Evolutionary conservation across 495 filamentous ascomycete genomes (phyloP).

Genomic region (Evansstolkia leycettana): DNA sequence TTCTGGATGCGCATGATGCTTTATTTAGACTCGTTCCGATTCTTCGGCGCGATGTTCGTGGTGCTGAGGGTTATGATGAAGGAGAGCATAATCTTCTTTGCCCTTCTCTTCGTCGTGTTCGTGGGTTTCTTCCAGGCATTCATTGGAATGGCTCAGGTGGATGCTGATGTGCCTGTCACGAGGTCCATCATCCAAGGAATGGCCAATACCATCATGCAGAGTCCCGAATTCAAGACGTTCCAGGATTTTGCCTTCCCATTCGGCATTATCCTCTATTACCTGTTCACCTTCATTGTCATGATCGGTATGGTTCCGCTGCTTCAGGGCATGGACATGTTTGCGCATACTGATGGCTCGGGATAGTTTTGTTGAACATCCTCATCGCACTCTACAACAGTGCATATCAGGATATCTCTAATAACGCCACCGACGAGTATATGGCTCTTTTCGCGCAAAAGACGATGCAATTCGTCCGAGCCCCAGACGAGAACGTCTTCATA

Average conservation of each 20-base stretch:
- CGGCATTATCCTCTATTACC: conserved; percentile 82
- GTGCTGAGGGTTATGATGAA: conserved; percentile 99
- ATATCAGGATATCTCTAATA: conserved; percentile 90
- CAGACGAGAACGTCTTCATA: conserved; percentile 97
- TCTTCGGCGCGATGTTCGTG: conserved; percentile 96
- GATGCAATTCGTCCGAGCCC: conserved; percentile 89
- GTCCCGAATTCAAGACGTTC: conserved; percentile 82
- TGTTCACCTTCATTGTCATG: conserved; percentile 97
- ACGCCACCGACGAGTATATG: conserved; percentile 90
- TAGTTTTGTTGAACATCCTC: conserved; percentile 79
- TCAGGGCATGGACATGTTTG: conserved; percentile 9
- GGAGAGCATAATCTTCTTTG: conserved; percentile 95
- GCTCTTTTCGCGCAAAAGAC: conserved; percentile 84
- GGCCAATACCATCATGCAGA: conserved; percentile 81
- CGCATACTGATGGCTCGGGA: conserved; percentile 7
- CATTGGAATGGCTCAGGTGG: conserved; percentile 79
- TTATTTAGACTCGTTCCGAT: conserved; percentile 85
- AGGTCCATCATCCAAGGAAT: conserved; percentile 77
- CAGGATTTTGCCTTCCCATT: conserved; percentile 69
- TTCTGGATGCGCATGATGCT: conserved; percentile 92
- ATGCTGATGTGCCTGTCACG: conserved; percentile 48
- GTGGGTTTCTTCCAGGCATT: conserved; percentile 92
- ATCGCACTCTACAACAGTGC: conserved; percentile 95
- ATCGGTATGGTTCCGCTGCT: conserved; percentile 35
- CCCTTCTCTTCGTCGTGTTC: conserved; percentile 74